Conservation (phyloP, 768 basidiomycete genomes). For the Russula lepida region DNA sequence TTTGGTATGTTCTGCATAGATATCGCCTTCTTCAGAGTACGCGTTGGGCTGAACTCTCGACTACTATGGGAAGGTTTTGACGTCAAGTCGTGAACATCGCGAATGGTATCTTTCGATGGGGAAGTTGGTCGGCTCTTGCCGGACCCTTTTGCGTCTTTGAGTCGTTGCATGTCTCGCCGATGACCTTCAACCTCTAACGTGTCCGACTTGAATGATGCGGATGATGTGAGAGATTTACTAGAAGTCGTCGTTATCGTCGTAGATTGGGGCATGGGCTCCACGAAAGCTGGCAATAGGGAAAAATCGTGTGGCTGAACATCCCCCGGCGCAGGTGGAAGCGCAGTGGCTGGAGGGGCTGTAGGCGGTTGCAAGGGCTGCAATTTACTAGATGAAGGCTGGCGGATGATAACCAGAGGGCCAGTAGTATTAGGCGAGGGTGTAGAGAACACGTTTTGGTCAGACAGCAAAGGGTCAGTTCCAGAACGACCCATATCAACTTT, state of each 20-base stretch:
- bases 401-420: slow-evolving; percentile 14
- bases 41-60: slow-evolving; percentile 19
- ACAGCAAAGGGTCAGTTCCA: background rate
- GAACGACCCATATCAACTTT: slow-evolving; percentile 10
- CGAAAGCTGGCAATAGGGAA: slow-evolving; percentile 14
- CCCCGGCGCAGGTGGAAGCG: slow-evolving; percentile 14
- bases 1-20: slow-evolving; percentile 47
- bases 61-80: background rate
- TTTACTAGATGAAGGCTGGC: slow-evolving; percentile 17
- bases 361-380: slow-evolving; percentile 8
- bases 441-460: background rate
- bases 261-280: slow-evolving; percentile 3
- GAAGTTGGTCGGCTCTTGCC: slow-evolving; percentile 9
- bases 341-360: slow-evolving; percentile 5
- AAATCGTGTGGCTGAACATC: background rate
- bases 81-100: background rate
- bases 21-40: slow-evolving; percentile 42
- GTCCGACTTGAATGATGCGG: slow-evolving; percentile 11
- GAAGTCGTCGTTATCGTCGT: slow-evolving; percentile 18
- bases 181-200: background rate
- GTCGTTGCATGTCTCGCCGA: slow-evolving; percentile 2
- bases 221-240: slow-evolving; percentile 19
- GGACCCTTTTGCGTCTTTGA: slow-evolving; percentile 12
- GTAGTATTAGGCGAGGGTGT: background rate
- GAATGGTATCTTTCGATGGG: slow-evolving; percentile 1